Evolutionary conservation across 768 basidiomycete species (phyloP).

Genomic region (Porphyrellus cyaneotinctus): DNA sequence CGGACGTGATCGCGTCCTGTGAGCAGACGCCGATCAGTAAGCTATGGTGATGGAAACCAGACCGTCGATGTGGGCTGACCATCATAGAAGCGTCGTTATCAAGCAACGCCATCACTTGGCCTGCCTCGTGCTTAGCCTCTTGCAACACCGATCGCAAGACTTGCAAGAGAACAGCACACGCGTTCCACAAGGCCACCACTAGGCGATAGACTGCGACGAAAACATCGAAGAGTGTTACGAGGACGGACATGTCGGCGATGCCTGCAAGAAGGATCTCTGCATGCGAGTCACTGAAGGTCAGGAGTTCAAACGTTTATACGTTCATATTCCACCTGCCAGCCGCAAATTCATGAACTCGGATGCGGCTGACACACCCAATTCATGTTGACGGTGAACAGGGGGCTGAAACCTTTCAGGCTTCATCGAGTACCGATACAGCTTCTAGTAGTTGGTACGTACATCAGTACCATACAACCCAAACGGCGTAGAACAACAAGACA

Average conservation of each 20-base stretch:
- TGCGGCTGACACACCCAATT: not conserved
- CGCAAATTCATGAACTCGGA: not conserved
- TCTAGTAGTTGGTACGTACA: not conserved
- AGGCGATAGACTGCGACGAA: constrained; percentile 5
- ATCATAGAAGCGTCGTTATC: constrained; percentile 1
- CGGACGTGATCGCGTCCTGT: constrained; percentile 8
- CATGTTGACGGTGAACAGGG: not conserved
- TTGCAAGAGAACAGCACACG: constrained; percentile 9
- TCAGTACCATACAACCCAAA: not conserved
- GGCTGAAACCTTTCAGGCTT: not conserved
- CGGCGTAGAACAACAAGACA: not conserved
- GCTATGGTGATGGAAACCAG: not conserved
- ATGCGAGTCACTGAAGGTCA: not conserved
- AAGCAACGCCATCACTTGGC: constrained; percentile 12
- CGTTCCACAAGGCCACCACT: constrained; percentile 9
- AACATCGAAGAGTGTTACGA: constrained; percentile 1
- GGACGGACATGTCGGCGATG: constrained; percentile 1
- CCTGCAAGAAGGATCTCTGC: not conserved
- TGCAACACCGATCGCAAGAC: constrained; percentile 6
- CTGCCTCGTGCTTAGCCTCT: constrained; percentile 18
- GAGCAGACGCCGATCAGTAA: not conserved
- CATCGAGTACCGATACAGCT: constrained; percentile 1
- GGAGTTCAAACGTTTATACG: no score
- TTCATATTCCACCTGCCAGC: constrained; percentile 3
- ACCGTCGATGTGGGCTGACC: constrained; percentile 6